Evolutionary conservation across 2,329 filamentous ascomycete species (phyloP).

Genomic region (Domatiomyces globalis): DNA sequence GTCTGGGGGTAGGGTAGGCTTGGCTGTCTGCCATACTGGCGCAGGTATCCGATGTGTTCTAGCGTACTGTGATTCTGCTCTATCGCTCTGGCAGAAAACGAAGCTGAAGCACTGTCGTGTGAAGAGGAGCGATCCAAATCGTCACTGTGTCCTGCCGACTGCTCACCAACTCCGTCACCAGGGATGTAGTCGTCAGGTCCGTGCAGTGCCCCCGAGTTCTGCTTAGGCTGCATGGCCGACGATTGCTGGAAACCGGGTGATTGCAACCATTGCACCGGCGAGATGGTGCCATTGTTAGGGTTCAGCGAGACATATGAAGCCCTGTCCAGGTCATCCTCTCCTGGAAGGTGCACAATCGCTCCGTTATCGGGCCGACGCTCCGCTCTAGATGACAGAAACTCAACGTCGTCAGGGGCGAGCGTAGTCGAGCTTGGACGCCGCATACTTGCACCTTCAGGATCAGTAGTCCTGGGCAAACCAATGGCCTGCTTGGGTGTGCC

Average conservation of each 20-base stretch:
- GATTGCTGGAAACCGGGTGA: conserved; percentile 4
- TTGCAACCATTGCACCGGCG: conserved; percentile 1
- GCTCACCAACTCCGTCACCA: background rate
- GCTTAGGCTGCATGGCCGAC: background rate
- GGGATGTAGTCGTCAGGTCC: conserved; percentile 10
- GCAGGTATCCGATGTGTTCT: conserved; percentile 9
- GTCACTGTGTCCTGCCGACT: conserved; percentile 9
- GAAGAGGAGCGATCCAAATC: conserved; percentile 9
- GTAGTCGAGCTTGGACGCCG: conserved; percentile 13
- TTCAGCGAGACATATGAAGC: conserved; percentile 1
- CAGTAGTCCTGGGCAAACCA: conserved; percentile 3
- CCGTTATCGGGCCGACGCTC: conserved; percentile 1
- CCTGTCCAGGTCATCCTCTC: conserved; percentile 2
- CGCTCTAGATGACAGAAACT: conserved; percentile 10
- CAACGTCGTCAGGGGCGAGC: conserved; percentile 12
- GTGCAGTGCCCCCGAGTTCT: conserved; percentile 8
- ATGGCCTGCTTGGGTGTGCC: background rate
- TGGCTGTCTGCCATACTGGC: conserved; percentile 9
- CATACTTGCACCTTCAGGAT: conserved; percentile 8
- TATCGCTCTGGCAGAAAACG: conserved; percentile 7
- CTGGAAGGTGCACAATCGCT: background rate
- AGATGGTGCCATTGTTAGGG: conserved; percentile 3
- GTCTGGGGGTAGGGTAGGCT: background rate
- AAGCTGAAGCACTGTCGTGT: conserved; percentile 4
- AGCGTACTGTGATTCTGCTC: conserved; percentile 2